Base-by-base conservation (phyloP, 495 filamentous ascomycete species). In the Recurvomyces mirabilis region DNA sequence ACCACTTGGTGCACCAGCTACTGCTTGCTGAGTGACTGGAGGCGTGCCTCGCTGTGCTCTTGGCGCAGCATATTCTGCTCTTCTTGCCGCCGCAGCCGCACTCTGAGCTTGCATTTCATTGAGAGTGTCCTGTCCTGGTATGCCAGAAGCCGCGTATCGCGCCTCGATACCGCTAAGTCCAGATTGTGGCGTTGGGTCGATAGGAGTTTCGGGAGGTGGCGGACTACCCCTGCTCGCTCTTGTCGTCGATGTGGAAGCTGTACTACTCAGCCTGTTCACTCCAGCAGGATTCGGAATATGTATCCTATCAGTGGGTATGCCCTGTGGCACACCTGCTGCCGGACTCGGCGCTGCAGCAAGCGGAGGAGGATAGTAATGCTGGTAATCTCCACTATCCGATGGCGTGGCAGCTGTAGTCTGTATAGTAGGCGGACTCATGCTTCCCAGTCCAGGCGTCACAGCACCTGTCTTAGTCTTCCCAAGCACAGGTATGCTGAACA, bases 131-230 rank as follows among this genome's bases (percentile, higher is more conserved):
- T 83, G 81, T 4, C 87, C 88, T 12, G 86, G 81, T 49, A 94
- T 89, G 10, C 86, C 87, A 22, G 84, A 78, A 5, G 86, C 88
- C 2, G 86, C 86, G 70, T 87, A 93, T 29, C 86, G 74, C 20
- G 87, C 84, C 58, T 93, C 84, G 58, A 96, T 93, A 30, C 82
- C 82, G 19, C 81, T 81, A 17, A 77, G 76, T 1, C 46, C 51
- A 26, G 13, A 35, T 29, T 17, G 18, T 11, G 1, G 81, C 75
- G 22, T 78, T 68, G 42, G 82, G 29, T 81, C 81, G 9, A 83
- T 73, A 32, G 91, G 91, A 0, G 91, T 96, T 60, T 96, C 93
- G 3, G 91, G 91, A 3, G 91, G 91, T 5, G 93, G 88, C 1
- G 91, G 91, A 17, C 89, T 95, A 15, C 91, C 91, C 51, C 91